phyloP scores from a whole-genome alignment of 2,329 filamentous ascomycete species.

The Hymenoscyphus scutula region DNA sequence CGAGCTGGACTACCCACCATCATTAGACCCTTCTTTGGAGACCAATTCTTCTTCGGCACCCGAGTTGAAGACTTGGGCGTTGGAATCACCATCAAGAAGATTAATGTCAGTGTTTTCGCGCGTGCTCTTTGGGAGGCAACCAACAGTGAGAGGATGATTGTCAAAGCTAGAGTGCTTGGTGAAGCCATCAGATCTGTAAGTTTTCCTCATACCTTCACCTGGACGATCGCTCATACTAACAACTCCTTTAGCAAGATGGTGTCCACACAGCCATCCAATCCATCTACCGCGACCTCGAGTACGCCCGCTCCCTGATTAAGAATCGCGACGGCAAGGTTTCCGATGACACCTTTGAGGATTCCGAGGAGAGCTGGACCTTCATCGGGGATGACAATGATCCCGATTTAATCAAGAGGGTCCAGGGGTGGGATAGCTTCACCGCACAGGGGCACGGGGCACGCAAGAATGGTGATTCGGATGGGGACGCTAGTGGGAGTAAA shows the following conservation, averaged over 20 bases:
- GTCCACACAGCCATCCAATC: slow-evolving; percentile 87
- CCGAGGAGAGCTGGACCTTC: slow-evolving; percentile 87
- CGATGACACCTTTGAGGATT: slow-evolving; percentile 57
- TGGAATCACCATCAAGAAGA: slow-evolving; percentile 82
- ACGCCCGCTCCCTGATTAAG: slow-evolving; percentile 80
- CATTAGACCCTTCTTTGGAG: slow-evolving; percentile 94
- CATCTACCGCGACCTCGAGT: slow-evolving; percentile 93
- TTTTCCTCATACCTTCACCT: slow-evolving; percentile 24
- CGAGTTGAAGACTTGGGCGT: slow-evolving; percentile 92
- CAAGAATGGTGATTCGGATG: background rate
- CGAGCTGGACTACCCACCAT: slow-evolving; percentile 91
- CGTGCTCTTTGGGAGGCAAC: slow-evolving; percentile 89
- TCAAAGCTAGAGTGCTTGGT: slow-evolving; percentile 77
- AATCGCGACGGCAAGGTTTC: slow-evolving; percentile 54
- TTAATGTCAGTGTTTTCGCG: slow-evolving; percentile 83
- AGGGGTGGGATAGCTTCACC: slow-evolving; percentile 34
- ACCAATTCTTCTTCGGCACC: slow-evolving; percentile 93
- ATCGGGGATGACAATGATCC: slow-evolving; percentile 53
- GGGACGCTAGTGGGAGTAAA: too few relatives aligned
- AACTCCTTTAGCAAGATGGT: slow-evolving; percentile 68
- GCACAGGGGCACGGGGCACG: slow-evolving; percentile 26
- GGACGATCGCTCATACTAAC: slow-evolving; percentile 30
- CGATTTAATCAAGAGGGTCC: slow-evolving; percentile 32
- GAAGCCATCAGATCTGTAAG: slow-evolving; percentile 82
- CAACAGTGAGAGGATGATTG: slow-evolving; percentile 85